A percentile compares a stretch with the other conserved stretches of the same genome.
Conservation (phyloP, 768 basidiomycete species). For the Clitopilus passeckerianus region DNA sequence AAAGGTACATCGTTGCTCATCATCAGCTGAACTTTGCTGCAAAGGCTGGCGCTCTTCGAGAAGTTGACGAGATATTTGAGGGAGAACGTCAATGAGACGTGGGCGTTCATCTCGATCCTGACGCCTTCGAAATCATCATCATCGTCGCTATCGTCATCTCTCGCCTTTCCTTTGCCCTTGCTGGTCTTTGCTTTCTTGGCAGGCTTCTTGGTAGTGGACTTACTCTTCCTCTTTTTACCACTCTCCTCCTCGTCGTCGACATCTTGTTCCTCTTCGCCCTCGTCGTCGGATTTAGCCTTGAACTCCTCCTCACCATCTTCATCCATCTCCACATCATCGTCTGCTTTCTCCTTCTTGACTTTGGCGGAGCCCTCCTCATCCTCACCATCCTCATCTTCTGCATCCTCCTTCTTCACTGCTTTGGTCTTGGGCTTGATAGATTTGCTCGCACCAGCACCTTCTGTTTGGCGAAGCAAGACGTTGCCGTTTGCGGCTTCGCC, state of each 20-base stretch:
- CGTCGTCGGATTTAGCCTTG: slow-evolving; percentile 35
- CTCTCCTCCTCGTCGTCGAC: slow-evolving; percentile 45
- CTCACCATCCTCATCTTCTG: slow-evolving; percentile 40
- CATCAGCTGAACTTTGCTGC: slow-evolving; percentile 71
- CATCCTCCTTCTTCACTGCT: slow-evolving; percentile 26
- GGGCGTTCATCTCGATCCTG: slow-evolving; percentile 81
- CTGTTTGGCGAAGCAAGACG: slow-evolving; percentile 76
- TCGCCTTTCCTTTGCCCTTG: slow-evolving; percentile 58
- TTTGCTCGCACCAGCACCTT: slow-evolving; percentile 41
- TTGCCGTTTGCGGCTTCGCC: slow-evolving; percentile 93
- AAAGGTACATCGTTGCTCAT: slow-evolving; percentile 92
- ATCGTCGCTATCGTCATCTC: slow-evolving; percentile 44
- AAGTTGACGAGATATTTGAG: slow-evolving; percentile 98
- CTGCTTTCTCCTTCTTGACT: slow-evolving; percentile 41
- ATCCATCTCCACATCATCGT: slow-evolving; percentile 36
- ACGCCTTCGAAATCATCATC: slow-evolving; percentile 53
- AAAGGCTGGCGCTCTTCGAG: slow-evolving; percentile 79
- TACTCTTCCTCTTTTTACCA: slow-evolving; percentile 73
- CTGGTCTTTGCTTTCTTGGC: slow-evolving; percentile 41
- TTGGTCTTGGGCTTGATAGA: slow-evolving; percentile 32
- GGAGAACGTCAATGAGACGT: slow-evolving; percentile 91
- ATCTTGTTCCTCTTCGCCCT: slow-evolving; percentile 40
- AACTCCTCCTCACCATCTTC: slow-evolving; percentile 44
- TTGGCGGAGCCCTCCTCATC: slow-evolving; percentile 38
- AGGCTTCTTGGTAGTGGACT: slow-evolving; percentile 29